Base-by-base conservation (phyloP, 805 yeast genomes). In the Barnettozyma siamensis region DNA sequence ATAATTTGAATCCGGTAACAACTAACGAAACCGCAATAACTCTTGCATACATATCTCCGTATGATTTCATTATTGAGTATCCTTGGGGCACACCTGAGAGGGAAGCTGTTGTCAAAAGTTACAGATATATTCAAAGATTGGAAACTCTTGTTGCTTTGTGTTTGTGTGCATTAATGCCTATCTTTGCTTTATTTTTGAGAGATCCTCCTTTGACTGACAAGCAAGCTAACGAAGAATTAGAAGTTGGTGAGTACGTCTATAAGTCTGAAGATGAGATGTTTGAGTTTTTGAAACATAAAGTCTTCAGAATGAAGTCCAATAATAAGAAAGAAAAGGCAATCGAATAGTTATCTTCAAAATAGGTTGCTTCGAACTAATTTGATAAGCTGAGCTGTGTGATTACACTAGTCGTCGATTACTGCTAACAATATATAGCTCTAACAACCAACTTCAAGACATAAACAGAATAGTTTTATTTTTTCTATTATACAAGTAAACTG, bases 61-160 rank as follows among this genome's bases (percentile, higher is more conserved):
- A 70, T 48, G 59, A 67, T 0, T 80, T 76, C 48, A 65, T 73
- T 37, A 44, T 54, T 3, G 51, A 51, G 0, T 69, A 79, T 53
- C 57, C 76, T 2, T 78, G 85, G 84, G 88, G 79, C 2, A 66
- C 85, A 1, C 75, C 80, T 15, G 75, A 70, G 44, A 74, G 91
- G 60, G 56, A 54, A 3, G 80, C 75, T 3, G 67, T 79, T 38
- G 82, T 79, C 3, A 60, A 55, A 36, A 72, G 84, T 2, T 83
- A 83, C 58, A 72, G 71, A 43, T 63, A 77, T 42, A 70, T 78
- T 37, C 89, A 83, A 60, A 68, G 70, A 51, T 56, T 77, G 40
- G 72, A 80, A 57, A 70, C 79, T 42, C 62, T 73, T 38, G 69
- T 75, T 32, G 83, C 81, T 15, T 40, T 65, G 18, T 67, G 73